phyloP scores from a whole-genome alignment of 2,329 filamentous ascomycete species.

The Cercospora zeina region DNA sequence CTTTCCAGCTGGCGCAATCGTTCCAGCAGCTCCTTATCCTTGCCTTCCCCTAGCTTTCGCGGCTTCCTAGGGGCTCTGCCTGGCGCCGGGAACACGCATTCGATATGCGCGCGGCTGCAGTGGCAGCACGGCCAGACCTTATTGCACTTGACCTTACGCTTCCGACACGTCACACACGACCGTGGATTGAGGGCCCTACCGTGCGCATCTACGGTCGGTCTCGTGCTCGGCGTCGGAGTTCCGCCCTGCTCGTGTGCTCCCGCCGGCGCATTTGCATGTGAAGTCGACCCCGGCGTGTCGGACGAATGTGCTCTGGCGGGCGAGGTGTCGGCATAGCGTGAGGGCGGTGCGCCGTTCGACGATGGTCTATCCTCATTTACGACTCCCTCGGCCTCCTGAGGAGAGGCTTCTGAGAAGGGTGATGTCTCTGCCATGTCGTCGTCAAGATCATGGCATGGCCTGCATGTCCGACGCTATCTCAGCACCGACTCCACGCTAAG shows the following conservation, averaged over 20 bases:
- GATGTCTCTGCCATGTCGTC: conserved; percentile 1
- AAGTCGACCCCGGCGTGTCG: conserved; percentile 2
- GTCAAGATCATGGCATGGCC: background rate
- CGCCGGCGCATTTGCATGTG: conserved; percentile 12
- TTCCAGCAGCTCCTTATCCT: conserved; percentile 66
- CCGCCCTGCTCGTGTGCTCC: conserved; percentile 13
- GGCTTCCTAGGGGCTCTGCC: conserved; percentile 69
- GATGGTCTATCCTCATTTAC: background rate
- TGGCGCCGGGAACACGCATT: conserved; percentile 73
- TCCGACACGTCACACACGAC: conserved; percentile 56
- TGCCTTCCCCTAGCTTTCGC: conserved; percentile 62
- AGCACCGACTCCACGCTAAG: background rate
- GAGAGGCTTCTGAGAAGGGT: conserved; percentile 1
- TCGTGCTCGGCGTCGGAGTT: conserved; percentile 16
- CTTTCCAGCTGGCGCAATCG: conserved; percentile 71
- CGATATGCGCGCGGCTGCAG: conserved; percentile 67
- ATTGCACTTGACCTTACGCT: conserved; percentile 73
- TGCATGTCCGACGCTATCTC: background rate
- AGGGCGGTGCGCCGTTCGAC: background rate
- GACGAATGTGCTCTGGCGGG: background rate
- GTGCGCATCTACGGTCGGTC: conserved; percentile 35
- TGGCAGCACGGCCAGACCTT: conserved; percentile 76
- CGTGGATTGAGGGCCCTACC: conserved; percentile 42
- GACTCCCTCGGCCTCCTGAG: background rate
- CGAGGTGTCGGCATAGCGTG: background rate